Conservation (phyloP, 1,284 basidiomycete species). For the Rhodofomes roseus region DNA sequence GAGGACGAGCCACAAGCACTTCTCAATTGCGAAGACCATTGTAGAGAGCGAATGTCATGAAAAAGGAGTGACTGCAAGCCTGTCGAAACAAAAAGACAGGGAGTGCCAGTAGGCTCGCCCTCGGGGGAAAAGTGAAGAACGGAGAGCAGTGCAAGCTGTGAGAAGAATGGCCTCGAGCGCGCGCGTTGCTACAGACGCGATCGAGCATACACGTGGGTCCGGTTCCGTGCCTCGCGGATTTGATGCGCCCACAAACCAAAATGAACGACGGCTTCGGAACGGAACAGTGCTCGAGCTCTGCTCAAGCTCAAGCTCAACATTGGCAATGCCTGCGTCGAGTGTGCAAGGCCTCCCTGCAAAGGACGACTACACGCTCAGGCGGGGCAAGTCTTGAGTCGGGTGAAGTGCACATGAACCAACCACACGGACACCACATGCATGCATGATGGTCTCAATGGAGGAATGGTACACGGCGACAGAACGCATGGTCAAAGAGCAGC, state of each 20-base stretch:
- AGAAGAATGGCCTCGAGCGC: neutral
- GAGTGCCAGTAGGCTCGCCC: neutral
- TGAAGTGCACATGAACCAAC: neutral
- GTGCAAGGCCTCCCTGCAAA: too few relatives aligned
- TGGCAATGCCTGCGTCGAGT: too few relatives aligned
- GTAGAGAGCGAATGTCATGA: constrained; percentile 3
- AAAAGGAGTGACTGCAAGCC: constrained; percentile 4
- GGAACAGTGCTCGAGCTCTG: too few relatives aligned
- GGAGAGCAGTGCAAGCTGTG: neutral
- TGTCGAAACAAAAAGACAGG: neutral
- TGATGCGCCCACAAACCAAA: neutral
- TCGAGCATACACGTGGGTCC: neutral
- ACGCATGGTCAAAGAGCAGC: neutral
- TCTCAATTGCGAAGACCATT: constrained; percentile 2
- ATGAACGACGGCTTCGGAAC: neutral
- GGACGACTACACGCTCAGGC: too few relatives aligned
- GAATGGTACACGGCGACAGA: neutral
- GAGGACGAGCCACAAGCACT: neutral
- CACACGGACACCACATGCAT: too few relatives aligned
- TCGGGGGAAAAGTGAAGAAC: neutral
- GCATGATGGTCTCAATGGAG: neutral
- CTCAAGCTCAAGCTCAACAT: too few relatives aligned
- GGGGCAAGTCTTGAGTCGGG: too few relatives aligned
- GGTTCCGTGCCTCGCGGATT: neutral
- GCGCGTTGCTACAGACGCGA: constrained; percentile 4